A percentile compares a stretch with the other conserved stretches of the same genome.
Conservation (phyloP, 768 basidiomycete species). For the Russula sp. region DNA sequence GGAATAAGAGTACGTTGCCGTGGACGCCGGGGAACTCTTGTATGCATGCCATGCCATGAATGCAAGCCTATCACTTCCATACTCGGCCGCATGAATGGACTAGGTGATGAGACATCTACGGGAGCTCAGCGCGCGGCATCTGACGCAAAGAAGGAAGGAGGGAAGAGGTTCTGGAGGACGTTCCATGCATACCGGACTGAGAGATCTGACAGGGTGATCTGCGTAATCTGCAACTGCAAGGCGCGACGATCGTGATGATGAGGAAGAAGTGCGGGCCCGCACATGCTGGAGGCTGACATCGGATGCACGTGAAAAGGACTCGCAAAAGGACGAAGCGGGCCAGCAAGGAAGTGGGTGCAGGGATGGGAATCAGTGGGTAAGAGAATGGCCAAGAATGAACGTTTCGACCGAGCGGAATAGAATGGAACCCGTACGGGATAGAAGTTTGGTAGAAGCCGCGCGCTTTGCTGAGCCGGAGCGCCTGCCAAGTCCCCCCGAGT, state of each 20-base stretch:
- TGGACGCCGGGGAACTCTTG: background rate
- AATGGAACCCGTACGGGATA: slow-evolving; percentile 22
- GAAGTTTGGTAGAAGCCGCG: slow-evolving; percentile 12
- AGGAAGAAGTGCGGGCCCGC: slow-evolving; percentile 21
- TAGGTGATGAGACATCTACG: background rate
- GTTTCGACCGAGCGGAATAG: slow-evolving; percentile 11
- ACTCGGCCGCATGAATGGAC: slow-evolving; percentile 8
- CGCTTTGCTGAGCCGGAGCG: slow-evolving; percentile 15
- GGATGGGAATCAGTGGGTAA: slow-evolving; percentile 10
- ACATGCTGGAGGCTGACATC: slow-evolving; percentile 21
- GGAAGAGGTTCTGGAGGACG: too few species aligned
- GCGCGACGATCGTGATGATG: slow-evolving; percentile 25
- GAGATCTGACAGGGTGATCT: slow-evolving; percentile 16
- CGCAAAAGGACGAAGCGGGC: slow-evolving; percentile 6
- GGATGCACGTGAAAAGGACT: slow-evolving; percentile 18
- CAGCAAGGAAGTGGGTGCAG: background rate
- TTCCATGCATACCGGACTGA: slow-evolving; percentile 12
- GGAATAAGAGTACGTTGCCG: background rate
- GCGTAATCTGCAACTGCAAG: slow-evolving; percentile 23
- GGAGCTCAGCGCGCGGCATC: background rate
- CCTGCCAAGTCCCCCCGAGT: slow-evolving; percentile 9
- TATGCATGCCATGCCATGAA: slow-evolving; percentile 1
- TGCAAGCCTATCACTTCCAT: slow-evolving; percentile 14
- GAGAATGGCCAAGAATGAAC: slow-evolving; percentile 12
- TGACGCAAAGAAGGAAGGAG: background rate